Conservation (phyloP, 495 filamentous ascomycete genomes). For the Tuber umbilicatum region DNA sequence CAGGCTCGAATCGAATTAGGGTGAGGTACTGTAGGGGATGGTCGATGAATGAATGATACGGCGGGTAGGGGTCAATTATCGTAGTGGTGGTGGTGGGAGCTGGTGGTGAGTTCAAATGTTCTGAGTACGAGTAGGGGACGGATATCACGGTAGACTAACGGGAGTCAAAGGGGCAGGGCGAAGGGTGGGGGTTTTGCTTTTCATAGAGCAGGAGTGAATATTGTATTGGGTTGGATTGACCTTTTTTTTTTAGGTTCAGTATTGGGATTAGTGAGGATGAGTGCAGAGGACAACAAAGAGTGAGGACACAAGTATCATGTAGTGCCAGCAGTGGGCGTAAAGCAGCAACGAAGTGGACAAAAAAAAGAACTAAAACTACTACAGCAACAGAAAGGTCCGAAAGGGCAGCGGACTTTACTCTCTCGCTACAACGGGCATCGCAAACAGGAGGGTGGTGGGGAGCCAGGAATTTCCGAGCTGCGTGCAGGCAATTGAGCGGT, state of each 20-base stretch:
- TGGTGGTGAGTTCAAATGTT: background rate
- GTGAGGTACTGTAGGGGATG: constrained; percentile 22
- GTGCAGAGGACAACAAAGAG: constrained; percentile 1
- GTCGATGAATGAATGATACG: constrained; percentile 25
- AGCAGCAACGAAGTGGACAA: constrained; percentile 4
- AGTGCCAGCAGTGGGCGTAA: constrained; percentile 2
- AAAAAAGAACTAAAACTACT: background rate
- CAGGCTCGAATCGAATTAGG: constrained; percentile 26
- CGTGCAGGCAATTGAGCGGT: constrained; percentile 1
- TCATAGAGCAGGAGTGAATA: background rate
- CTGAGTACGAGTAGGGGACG: constrained; percentile 7
- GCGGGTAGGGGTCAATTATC: constrained; percentile 12
- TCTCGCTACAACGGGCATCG: constrained; percentile 4
- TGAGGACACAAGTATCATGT: constrained; percentile 7
- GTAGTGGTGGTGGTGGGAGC: background rate
- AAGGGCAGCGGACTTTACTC: constrained; percentile 2
- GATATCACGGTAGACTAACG: constrained; percentile 36
- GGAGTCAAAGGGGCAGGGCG: constrained; percentile 32
- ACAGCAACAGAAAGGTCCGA: background rate
- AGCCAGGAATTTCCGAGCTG: background rate
- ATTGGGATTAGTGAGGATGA: background rate
- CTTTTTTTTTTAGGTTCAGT: constrained; percentile 1
- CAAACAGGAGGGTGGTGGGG: constrained; percentile 5
- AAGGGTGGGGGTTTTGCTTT: constrained; percentile 6
- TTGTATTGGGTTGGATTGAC: background rate